Evolutionary conservation across 169 alveolate genomes (phyloP), one percentile per base, ranked within the genome.

Genomic region (Cryptosporidium meleagridis): DNA sequence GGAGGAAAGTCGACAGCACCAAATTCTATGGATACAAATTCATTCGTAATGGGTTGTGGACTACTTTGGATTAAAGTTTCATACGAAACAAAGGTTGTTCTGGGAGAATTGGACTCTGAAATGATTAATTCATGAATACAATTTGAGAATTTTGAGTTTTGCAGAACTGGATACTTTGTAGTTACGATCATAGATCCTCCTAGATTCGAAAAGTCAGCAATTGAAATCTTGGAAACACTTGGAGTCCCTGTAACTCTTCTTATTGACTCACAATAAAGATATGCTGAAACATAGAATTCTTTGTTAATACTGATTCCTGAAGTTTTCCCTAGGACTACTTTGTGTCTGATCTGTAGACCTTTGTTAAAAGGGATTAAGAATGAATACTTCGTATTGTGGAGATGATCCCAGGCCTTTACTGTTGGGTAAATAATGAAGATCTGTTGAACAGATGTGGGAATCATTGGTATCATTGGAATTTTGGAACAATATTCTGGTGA

Each of bases 1-100:
- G 89, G 89, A 33, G 89, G 89, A 65, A 41, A 80, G 55, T 80
- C 89, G 14, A 80, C 89, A 16, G 70, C 89, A 62, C 89, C 89
- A 62, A 61, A 80, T 44, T 80, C 89, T 31, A 80, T 29, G 10
- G 80, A 65, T 8, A 62, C 45, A 44, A 62, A 80, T 41, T 62
- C 75, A 39, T 51, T 33, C 45, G 31, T 41, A 7, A 23, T n/a
- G 5, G 58, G 45, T 9, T n/a, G 44, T 59, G 89, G 89, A 8
- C 16, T 48, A 80, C 69, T 62, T 18, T 80, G 73, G 35, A 65
- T 65, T 23, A 80, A 26, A 1, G 80, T 44, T 26, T 80, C 89
- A 26, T 80, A 80, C 2, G 89, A 80, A 23, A 67, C 26, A 14
- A 75, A 53, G 2, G 45, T 31, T 3, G 80, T 31, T 5, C 44